Percentiles rank a stretch among this genome's conserved stretches.
phyloP scores from a whole-genome alignment of 805 yeast genomes.

The Nakazawaea populi region DNA sequence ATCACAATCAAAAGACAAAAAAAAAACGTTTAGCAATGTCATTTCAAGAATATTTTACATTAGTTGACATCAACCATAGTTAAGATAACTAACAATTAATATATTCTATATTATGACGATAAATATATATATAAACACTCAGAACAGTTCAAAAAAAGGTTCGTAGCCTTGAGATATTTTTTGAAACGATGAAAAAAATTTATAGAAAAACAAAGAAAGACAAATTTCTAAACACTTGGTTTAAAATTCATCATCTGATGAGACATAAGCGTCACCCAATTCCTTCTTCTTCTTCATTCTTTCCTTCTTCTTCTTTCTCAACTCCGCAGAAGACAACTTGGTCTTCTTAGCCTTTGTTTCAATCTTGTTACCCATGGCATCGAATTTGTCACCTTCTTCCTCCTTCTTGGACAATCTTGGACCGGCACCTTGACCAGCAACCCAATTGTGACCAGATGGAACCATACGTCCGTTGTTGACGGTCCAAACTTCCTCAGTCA shows the following conservation, averaged over 20 bases:
- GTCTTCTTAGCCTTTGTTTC: constrained; percentile 92
- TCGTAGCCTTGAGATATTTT: neutral
- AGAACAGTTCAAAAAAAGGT: constrained; percentile 1
- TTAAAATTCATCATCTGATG: constrained; percentile 89
- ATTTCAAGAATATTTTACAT: neutral
- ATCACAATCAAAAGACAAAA: neutral
- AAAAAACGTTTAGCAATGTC: neutral
- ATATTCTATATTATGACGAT: constrained; percentile 5
- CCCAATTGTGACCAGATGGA: constrained; percentile 99
- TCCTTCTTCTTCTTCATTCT: constrained; percentile 99
- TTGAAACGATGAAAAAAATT: neutral
- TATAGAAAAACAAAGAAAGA: neutral
- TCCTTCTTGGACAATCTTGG: constrained; percentile 98
- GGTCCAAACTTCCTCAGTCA: constrained; percentile 99
- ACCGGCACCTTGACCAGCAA: constrained; percentile 99
- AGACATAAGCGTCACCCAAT: constrained; percentile 98
- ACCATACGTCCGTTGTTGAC: constrained; percentile 97
- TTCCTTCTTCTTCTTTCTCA: constrained; percentile 99
- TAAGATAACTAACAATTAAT: constrained; percentile 3
- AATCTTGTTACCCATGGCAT: constrained; percentile 99
- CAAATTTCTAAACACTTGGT: constrained; percentile 4
- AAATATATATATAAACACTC: constrained; percentile 7
- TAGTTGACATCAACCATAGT: neutral
- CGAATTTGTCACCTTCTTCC: constrained; percentile 96
- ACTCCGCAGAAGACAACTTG: constrained; percentile 97